A percentile compares a stretch with the other conserved stretches of the same genome.
phyloP scores from a whole-genome alignment of 2,329 filamentous ascomycete species.

The Zopfia rhizophila region DNA sequence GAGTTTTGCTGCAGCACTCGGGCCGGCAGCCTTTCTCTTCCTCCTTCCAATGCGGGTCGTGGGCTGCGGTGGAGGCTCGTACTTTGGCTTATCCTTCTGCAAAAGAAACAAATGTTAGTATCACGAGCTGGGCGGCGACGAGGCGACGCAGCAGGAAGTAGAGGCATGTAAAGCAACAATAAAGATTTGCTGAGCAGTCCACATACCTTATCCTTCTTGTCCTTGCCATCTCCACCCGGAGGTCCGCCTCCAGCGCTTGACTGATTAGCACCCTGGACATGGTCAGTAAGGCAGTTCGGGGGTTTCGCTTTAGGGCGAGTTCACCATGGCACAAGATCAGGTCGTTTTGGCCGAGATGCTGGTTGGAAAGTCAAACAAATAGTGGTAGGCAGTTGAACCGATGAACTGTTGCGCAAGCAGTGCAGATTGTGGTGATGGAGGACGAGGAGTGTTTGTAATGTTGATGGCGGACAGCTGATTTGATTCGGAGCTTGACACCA shows the following conservation, averaged over 20 bases:
- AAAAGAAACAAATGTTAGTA: constrained; percentile 27
- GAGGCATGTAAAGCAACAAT: constrained; percentile 1
- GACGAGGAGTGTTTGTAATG: constrained; percentile 41
- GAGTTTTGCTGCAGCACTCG: constrained; percentile 94
- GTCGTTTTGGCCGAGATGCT: neutral
- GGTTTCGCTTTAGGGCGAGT: constrained; percentile 30
- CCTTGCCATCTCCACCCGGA: constrained; percentile 78
- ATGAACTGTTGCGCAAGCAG: constrained; percentile 23
- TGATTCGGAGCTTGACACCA: constrained; percentile 28
- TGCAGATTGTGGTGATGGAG: constrained; percentile 28
- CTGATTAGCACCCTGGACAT: constrained; percentile 78
- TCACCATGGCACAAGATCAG: constrained; percentile 47
- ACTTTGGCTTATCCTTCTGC: constrained; percentile 99
- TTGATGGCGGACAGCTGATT: constrained; percentile 40
- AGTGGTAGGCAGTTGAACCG: constrained; percentile 8
- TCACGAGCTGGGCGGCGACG: constrained; percentile 16
- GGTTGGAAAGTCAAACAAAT: neutral
- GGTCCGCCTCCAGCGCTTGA: constrained; percentile 83
- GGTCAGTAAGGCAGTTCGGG: constrained; percentile 50
- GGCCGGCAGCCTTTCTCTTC: constrained; percentile 96
- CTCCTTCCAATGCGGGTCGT: constrained; percentile 97
- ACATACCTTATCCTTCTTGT: constrained; percentile 81
- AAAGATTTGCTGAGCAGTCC: constrained; percentile 1
- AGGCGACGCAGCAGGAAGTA: constrained; percentile 17
- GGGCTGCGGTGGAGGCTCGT: constrained; percentile 95